A percentile compares a stretch with the other conserved stretches of the same genome.
phyloP scores from a whole-genome alignment of 306 rosid species.

The Rosa multiflora region DNA sequence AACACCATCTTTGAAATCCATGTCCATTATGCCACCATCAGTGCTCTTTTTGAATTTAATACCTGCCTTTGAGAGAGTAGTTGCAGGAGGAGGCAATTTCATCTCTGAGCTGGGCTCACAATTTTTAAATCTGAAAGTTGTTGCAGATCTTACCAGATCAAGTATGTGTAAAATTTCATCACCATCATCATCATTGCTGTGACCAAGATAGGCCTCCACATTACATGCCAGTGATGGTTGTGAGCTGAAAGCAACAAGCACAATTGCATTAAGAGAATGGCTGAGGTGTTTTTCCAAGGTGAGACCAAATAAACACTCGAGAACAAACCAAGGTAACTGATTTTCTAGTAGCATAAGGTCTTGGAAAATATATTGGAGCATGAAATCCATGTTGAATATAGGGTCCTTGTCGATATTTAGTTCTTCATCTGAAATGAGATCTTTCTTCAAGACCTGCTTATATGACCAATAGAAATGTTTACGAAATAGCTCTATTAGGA shows the following conservation, averaged over 20 bases:
- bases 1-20: neutral
- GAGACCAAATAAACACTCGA: neutral
- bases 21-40: neutral
- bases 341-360: conserved; percentile 27
- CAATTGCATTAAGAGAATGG: neutral
- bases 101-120: neutral
- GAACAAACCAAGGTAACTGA: conserved; percentile 34
- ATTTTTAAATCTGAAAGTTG: too few species aligned
- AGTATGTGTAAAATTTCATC: neutral
- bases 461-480: neutral
- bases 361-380: neutral
- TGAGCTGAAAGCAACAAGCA: neutral
- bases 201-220: too few species aligned
- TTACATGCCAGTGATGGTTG: too few species aligned
- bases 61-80: neutral
- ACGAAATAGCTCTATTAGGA: conserved; percentile 21
- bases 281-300: neutral
- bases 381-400: neutral
- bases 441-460: neutral
- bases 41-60: neutral
- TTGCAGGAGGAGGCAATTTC: neutral
- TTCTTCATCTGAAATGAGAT: neutral
- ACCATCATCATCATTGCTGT: too few species aligned
- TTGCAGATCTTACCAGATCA: neutral
- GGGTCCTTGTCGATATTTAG: conserved; percentile 2